A percentile compares a stretch with the other conserved stretches of the same genome.
Evolutionary conservation across 2,329 filamentous ascomycete genomes (phyloP).

Genomic region (Nemania sp.): DNA sequence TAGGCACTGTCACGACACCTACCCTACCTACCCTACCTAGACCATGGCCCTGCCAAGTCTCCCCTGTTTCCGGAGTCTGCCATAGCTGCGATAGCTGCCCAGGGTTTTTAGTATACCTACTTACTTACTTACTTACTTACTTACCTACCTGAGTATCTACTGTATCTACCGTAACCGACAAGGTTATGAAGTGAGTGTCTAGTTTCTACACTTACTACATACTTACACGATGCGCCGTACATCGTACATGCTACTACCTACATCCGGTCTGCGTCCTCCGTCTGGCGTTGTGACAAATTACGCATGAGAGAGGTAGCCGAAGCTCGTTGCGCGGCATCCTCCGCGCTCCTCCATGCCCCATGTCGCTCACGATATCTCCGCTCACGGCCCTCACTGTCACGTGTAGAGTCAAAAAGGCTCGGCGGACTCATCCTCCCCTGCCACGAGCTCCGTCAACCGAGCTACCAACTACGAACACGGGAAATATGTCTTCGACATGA

Average conservation of each 20-base stretch:
- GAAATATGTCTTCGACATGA: slow-evolving; percentile 16
- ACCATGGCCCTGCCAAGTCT: slow-evolving; percentile 14
- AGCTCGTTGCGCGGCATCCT: slow-evolving; percentile 25
- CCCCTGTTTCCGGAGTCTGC: slow-evolving; percentile 4
- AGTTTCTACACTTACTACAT: slow-evolving; percentile 26
- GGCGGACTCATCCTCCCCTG: slow-evolving; percentile 1
- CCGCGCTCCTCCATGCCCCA: slow-evolving; percentile 9
- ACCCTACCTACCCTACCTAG: too few species aligned
- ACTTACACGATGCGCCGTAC: slow-evolving; percentile 5
- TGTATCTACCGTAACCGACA: background rate
- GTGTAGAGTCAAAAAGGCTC: slow-evolving; percentile 16
- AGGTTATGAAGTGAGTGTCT: slow-evolving; percentile 14
- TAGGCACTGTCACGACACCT: slow-evolving; percentile 10
- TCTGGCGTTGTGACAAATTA: slow-evolving; percentile 32
- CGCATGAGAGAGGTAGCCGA: background rate
- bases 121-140: too few species aligned
- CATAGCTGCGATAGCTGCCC: too few species aligned
- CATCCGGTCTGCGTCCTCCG: slow-evolving; percentile 26
- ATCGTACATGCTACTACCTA: too few species aligned
- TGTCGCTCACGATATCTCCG: slow-evolving; percentile 11
- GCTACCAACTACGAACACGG: slow-evolving; percentile 10
- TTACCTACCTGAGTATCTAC: background rate
- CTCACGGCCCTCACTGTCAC: slow-evolving; percentile 16
- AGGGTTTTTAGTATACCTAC: slow-evolving; percentile 1
- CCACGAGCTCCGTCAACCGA: background rate